Evolutionary conservation across 2,329 filamentous ascomycete genomes (phyloP), one percentile per base, ranked within the genome.

Genomic region (Fusarium solani-melongenae): DNA sequence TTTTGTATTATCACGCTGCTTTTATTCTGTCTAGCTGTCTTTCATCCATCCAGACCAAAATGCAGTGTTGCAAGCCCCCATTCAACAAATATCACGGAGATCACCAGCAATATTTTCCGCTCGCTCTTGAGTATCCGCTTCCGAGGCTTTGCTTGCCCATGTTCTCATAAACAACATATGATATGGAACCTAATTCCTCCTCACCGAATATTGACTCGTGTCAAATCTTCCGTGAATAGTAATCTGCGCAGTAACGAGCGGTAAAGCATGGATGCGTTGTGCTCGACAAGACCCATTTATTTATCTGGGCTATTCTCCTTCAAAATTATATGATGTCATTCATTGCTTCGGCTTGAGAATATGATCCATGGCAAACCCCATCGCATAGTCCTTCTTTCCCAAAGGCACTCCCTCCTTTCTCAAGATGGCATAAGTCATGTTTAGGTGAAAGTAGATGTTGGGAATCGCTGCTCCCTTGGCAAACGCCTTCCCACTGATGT

Each of bases 371-470:
- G 78, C 59, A 64, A 79, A 81, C 6, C 64, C 27, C 57, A 62
- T 69, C 67, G 88, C 75, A 75, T 82, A 92, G 75, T 91, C 88
- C 41, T 68, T 62, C 83, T 92, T 92, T 17, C 88, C 89, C n/a
- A 92, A 20, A 0, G 84, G 83, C n/a, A 91, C 88, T 1, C 90
- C 90, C 78, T 88, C 85, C 71, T 83, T 85, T 64, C 90, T 83
- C 72, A 92, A 76, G 65, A 92, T 88, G 4, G 80, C 84, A 81
- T 92, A 92, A n/a, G 87, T 83, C 17, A 85, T 90, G 8, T 81
- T 84, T 6, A 88, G 72, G 76, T 92, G 91, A 77, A 92, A 92
- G 80, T 84, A 90, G 72, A 91, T 84, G 74, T 92, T 90, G 11
- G 90, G 89, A 29, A 90, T 69, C 3, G 83, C 84, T 77, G 84